Percentiles rank a stretch among this genome's conserved stretches.
Evolutionary conservation across 2,329 filamentous ascomycete species (phyloP).

Genomic region (Penicillium sp.): DNA sequence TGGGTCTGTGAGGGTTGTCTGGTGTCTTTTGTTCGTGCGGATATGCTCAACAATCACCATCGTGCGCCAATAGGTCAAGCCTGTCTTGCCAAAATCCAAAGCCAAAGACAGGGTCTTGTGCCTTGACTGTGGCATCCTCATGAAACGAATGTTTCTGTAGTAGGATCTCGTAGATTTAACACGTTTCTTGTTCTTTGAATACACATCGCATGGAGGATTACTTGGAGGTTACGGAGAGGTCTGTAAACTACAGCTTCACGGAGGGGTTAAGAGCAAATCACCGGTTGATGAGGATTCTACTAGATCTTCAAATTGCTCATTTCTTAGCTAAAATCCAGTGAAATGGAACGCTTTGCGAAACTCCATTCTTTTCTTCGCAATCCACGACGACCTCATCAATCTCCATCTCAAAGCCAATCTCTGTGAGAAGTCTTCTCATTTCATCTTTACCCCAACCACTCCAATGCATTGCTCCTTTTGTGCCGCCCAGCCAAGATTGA

Average conservation of each 20-base stretch:
- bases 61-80: neutral
- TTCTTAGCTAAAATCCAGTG: conserved; percentile 22
- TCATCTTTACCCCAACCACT: conserved; percentile 40
- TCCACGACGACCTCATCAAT: conserved; percentile 26
- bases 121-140: neutral
- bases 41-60: neutral
- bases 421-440: conserved; percentile 28
- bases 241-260: neutral
- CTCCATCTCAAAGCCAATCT: conserved; percentile 21
- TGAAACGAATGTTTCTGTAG: neutral
- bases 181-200: neutral
- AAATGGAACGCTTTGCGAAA: conserved; percentile 12
- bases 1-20: neutral
- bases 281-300: neutral
- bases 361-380: conserved; percentile 19
- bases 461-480: conserved; percentile 39
- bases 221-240: neutral
- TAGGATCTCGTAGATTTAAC: neutral
- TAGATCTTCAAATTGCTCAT: neutral
- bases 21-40: neutral
- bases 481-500: conserved; percentile 35
- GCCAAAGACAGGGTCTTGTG: neutral
- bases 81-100: neutral
- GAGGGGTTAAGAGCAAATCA: neutral
- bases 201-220: neutral